A percentile compares a stretch with the other conserved stretches of the same genome.
Conservation (phyloP, 495 filamentous ascomycete species). For the Aspergillus wentii region DNA sequence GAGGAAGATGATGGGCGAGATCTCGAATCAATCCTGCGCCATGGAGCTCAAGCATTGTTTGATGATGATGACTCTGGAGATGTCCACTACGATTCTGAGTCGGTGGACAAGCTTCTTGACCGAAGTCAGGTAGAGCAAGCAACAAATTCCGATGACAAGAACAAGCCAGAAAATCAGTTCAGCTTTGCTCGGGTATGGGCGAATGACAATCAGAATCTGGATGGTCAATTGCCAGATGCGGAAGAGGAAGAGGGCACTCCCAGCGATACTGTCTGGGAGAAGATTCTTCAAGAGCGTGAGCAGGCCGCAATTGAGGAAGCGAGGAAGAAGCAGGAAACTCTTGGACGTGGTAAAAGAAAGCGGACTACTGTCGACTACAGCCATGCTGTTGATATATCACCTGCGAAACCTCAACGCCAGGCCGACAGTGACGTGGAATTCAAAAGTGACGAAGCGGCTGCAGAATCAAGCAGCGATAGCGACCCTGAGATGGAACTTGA, state of each 20-base stretch:
- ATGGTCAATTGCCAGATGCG: constrained; percentile 52
- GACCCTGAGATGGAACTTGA: constrained; percentile 12
- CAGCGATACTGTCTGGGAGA: constrained; percentile 76
- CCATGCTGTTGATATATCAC: constrained; percentile 11
- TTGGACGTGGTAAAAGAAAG: constrained; percentile 79
- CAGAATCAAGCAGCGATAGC: constrained; percentile 23
- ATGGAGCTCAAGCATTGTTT: constrained; percentile 85
- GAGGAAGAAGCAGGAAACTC: constrained; percentile 55
- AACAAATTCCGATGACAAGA: constrained; percentile 50
- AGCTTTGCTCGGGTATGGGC: constrained; percentile 91
- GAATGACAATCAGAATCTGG: constrained; percentile 65
- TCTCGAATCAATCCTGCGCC: constrained; percentile 81
- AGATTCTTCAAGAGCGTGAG: constrained; percentile 78
- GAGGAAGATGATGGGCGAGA: constrained; percentile 71
- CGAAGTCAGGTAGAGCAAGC: constrained; percentile 75
- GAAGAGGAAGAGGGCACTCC: constrained; percentile 40
- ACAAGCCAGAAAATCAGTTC: constrained; percentile 71
- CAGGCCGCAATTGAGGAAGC: constrained; percentile 66
- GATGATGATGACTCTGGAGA: constrained; percentile 59
- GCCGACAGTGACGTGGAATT: constrained; percentile 35
- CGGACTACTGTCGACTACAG: constrained; percentile 38
- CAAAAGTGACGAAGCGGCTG: constrained; percentile 10
- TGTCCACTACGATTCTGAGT: constrained; percentile 73
- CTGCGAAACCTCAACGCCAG: constrained; percentile 19
- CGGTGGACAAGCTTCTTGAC: constrained; percentile 84